Base-by-base conservation (phyloP, 805 yeast species). In the Candida odintsovae region DNA sequence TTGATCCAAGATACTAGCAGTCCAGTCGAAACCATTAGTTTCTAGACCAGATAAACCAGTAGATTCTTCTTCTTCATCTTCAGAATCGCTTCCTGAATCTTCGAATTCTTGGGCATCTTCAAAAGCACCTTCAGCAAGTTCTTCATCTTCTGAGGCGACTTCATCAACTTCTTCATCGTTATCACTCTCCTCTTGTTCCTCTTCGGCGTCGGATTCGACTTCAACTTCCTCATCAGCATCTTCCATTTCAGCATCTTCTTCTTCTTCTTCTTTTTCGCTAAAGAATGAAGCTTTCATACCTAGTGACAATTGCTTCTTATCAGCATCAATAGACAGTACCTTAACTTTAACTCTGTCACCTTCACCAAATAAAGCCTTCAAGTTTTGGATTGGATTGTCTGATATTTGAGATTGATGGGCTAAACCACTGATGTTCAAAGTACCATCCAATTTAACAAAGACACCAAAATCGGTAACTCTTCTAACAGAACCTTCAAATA, bases 231-330 rank as follows among this genome's bases (percentile, higher is more conserved):
- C 57, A 23, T 52, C 64, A 41, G 43, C 58, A 9, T 62, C 71
- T 10, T 50, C 66, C 20, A 59, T 65, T 3, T 55, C 63, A 10
- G 55, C 60, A 22, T 62, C 67, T 31, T 60, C 69, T 13, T 58
- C 65, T 31, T 60, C 69, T 13, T 58, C 65, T 19, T 59, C 71
- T n/a, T 56, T 69, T 15, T 61, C 67, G 25, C 61, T 63, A 64
- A 92, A 94, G 66, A 84, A 89, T 3, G 96, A 86, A 3, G 97
- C 97, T 70, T 90, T 92, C 90, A 92, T 83, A 52, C 98, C 97
- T 50, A 92, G 75, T 1, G 96, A 82, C 19, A 92, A 61, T 61
- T 86, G 90, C 50, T 82, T 83, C 72, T 85, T 89, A 11, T 71
- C 79, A 2, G 55, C 46, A 57, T 86, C 82, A 28, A 83, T 71